A percentile compares a stretch with the other conserved stretches of the same genome.
Conservation (phyloP, 495 filamentous ascomycete species). For the Rostrohypoxylon terebratum region DNA sequence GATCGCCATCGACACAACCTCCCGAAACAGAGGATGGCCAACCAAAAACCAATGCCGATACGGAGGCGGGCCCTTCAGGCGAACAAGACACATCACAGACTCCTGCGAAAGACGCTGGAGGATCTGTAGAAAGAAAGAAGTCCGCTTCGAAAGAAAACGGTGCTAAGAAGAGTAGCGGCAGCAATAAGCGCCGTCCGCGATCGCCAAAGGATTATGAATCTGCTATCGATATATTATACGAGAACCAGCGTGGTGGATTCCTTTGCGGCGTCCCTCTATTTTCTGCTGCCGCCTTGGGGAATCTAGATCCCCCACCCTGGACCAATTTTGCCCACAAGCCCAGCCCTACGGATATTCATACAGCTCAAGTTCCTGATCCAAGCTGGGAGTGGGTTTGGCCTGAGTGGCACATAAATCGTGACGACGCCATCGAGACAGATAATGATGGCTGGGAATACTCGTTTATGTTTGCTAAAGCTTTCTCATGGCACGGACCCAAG, state of each 20-base stretch:
- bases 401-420: constrained; percentile 93
- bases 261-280: constrained; percentile 91
- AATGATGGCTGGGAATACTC: constrained; percentile 97
- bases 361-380: constrained; percentile 93
- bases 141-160: constrained; percentile 10
- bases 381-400: constrained; percentile 97
- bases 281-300: constrained; percentile 84
- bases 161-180: background rate
- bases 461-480: constrained; percentile 80
- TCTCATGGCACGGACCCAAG: constrained; percentile 89
- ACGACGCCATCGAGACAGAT: constrained; percentile 76
- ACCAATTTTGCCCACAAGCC: constrained; percentile 77
- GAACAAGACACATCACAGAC: constrained; percentile 22
- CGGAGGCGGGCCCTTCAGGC: constrained; percentile 35
- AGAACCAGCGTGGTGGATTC: constrained; percentile 89
- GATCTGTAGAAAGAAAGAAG: constrained; percentile 19
- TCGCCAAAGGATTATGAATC: constrained; percentile 58
- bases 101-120: constrained; percentile 6
- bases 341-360: constrained; percentile 86
- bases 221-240: constrained; percentile 89
- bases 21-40: constrained; percentile 25
- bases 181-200: constrained; percentile 17
- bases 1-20: constrained; percentile 31
- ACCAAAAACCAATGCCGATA: constrained; percentile 15
- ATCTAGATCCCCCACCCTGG: constrained; percentile 88